A percentile compares a stretch with the other conserved stretches of the same genome.
These are phyloP conservation scores for Leucocoprinus sp. DNA, from an alignment of 768 basidiomycete genomes.

Conservation along the genomic window DNA sequence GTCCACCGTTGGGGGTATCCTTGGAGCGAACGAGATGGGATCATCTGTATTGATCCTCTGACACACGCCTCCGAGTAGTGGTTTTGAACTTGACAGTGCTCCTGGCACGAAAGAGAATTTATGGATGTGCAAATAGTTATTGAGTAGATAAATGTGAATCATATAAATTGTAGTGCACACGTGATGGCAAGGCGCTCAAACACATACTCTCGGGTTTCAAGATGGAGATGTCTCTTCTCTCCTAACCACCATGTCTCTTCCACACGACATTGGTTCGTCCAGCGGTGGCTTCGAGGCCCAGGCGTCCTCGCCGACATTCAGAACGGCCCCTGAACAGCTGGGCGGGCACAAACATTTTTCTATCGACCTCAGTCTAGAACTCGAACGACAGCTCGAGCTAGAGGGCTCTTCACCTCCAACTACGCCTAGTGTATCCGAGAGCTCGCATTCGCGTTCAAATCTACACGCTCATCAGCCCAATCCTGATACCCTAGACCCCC, in stretches of 20 bases:
- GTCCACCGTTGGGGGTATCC: slow-evolving; percentile 93
- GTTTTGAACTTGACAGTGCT: neutral
- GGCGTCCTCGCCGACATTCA: neutral
- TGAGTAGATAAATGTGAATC: neutral
- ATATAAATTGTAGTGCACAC: slow-evolving; percentile 6
- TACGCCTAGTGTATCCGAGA: slow-evolving; percentile 19
- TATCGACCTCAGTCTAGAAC: slow-evolving; percentile 73
- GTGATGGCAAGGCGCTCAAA: slow-evolving; percentile 5
- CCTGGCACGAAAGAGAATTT: neutral
- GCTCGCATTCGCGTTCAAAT: slow-evolving; percentile 12
- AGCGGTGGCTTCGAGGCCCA: neutral
- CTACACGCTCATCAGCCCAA: neutral
- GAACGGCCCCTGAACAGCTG: neutral
- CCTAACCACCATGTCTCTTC: slow-evolving; percentile 3
- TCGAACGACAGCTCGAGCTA: slow-evolving; percentile 68
- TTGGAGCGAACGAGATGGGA: slow-evolving; percentile 88
- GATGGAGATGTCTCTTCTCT: slow-evolving; percentile 4
- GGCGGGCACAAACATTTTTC: slow-evolving; percentile 37
- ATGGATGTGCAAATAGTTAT: slow-evolving; percentile 1
- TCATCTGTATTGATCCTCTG: slow-evolving; percentile 80
- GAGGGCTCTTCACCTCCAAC: slow-evolving; percentile 53
- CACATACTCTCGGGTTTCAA: neutral
- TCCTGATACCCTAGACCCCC: slow-evolving; percentile 56
- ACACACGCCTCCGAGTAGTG: slow-evolving; percentile 53
- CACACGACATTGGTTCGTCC: neutral